Percentiles rank a stretch among this genome's conserved stretches.
These are phyloP conservation scores for Cardamine chenopodiifolia DNA, from an alignment of 345 rosid genomes.

Conservation along the genomic window DNA sequence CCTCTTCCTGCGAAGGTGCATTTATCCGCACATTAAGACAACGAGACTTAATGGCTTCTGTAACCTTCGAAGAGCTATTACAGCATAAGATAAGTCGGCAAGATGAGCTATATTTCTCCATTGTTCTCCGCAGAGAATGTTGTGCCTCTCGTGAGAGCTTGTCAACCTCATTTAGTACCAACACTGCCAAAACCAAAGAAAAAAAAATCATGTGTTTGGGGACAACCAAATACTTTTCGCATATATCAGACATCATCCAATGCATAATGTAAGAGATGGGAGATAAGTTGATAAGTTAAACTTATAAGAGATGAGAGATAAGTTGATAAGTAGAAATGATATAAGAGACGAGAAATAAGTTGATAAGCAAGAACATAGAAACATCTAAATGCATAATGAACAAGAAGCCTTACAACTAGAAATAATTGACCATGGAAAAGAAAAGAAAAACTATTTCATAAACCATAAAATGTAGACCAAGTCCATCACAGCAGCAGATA, in stretches of 20 bases:
- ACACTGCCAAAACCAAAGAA: slow-evolving; percentile 52
- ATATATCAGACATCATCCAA: slow-evolving; percentile 5
- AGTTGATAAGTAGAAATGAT: neutral
- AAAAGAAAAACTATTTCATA: neutral
- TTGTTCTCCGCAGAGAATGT: slow-evolving; percentile 95
- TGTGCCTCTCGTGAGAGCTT: slow-evolving; percentile 99
- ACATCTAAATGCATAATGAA: neutral
- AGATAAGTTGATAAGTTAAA: slow-evolving; percentile 12
- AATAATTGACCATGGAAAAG: neutral
- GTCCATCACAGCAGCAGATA: neutral
- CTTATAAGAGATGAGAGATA: neutral
- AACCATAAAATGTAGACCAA: slow-evolving; percentile 6
- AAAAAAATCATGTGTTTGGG: neutral
- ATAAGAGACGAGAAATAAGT: neutral
- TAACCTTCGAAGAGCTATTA: slow-evolving; percentile 93
- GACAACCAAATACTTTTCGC: neutral
- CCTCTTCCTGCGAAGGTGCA: slow-evolving; percentile 94
- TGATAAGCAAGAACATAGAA: slow-evolving; percentile 1
- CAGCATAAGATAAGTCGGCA: slow-evolving; percentile 93
- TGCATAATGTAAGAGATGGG: neutral
- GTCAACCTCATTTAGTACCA: slow-evolving; percentile 97
- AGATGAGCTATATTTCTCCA: slow-evolving; percentile 94
- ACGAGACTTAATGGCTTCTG: slow-evolving; percentile 97
- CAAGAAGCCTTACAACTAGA: slow-evolving; percentile 5
- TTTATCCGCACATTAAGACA: slow-evolving; percentile 86